phyloP scores from a whole-genome alignment of 2,329 filamentous ascomycete genomes.

The Pestalotiopsis sp. region DNA sequence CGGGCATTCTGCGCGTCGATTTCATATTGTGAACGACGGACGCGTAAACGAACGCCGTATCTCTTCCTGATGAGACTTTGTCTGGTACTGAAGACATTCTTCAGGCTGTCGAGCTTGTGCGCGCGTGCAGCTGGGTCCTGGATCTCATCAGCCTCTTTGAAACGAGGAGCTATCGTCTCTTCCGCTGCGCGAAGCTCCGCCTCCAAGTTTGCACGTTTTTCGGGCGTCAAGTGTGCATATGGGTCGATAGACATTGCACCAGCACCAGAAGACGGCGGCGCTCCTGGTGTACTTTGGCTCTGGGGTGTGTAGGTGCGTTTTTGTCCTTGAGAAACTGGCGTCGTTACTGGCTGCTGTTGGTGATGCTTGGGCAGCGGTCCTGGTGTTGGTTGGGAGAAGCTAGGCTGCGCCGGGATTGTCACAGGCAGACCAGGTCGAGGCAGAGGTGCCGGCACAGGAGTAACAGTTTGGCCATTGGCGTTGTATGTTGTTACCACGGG shows the following conservation, averaged over 20 bases:
- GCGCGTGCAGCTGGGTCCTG: conserved; percentile 34
- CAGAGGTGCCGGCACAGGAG: not conserved
- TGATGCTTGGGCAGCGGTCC: not conserved
- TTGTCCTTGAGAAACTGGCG: not conserved
- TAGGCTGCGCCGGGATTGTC: not conserved
- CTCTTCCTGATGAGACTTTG: conserved; percentile 60
- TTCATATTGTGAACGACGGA: conserved; percentile 48
- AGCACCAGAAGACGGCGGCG: conserved; percentile 1
- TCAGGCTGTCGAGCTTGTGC: conserved; percentile 41
- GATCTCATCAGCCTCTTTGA: conserved; percentile 44
- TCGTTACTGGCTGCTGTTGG: not conserved
- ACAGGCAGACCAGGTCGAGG: not conserved
- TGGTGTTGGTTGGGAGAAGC: not conserved
- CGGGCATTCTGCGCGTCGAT: conserved; percentile 47
- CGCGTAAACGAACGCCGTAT: conserved; percentile 57
- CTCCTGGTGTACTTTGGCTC: conserved; percentile 3
- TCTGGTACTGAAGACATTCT: conserved; percentile 57
- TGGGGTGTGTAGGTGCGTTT: not conserved
- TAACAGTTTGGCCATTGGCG: not conserved
- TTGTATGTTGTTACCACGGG: not conserved
- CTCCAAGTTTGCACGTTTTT: conserved; percentile 32
- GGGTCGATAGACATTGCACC: conserved; percentile 34
- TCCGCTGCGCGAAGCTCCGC: conserved; percentile 42
- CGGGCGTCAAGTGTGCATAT: conserved; percentile 45
- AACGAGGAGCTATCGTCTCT: conserved; percentile 40